Evolutionary conservation across 106 monocot species (phyloP).

Genomic region (Gastrodia elata): DNA sequence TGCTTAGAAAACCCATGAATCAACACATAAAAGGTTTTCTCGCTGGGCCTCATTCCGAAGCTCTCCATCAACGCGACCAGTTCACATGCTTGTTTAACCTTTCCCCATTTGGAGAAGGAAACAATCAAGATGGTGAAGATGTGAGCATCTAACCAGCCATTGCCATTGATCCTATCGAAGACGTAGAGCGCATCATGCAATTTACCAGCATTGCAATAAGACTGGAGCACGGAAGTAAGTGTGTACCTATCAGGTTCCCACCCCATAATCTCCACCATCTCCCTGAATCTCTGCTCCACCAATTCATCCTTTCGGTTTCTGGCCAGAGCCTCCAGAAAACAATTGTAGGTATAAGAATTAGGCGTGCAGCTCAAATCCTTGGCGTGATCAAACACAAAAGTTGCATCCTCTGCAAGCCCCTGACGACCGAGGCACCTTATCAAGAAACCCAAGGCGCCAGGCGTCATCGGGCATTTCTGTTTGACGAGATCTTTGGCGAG

Average conservation of each 20-base stretch:
- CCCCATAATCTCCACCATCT: slow-evolving; percentile 33
- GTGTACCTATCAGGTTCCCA: slow-evolving; percentile 60
- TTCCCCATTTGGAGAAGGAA: slow-evolving; percentile 65
- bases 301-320: slow-evolving; percentile 31
- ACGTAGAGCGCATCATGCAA: slow-evolving; percentile 31
- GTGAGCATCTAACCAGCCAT: slow-evolving; percentile 56
- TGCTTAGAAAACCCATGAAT: slow-evolving; percentile 56
- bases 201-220: slow-evolving; percentile 53
- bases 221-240: slow-evolving; percentile 49
- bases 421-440: slow-evolving; percentile 57
- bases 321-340: slow-evolving; percentile 64
- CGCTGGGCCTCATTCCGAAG: slow-evolving; percentile 29
- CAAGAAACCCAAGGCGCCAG: slow-evolving; percentile 67
- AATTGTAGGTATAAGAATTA: slow-evolving; percentile 69
- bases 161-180: slow-evolving; percentile 35
- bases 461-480: slow-evolving; percentile 39
- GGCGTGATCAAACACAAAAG: slow-evolving; percentile 37
- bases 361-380: slow-evolving; percentile 37
- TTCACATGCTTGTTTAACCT: slow-evolving; percentile 39
- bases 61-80: slow-evolving; percentile 45
- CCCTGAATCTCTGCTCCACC: slow-evolving; percentile 37
- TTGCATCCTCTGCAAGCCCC: slow-evolving; percentile 37
- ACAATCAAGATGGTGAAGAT: slow-evolving; percentile 50
- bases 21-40: slow-evolving; percentile 53
- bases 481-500: slow-evolving; percentile 34